Conservation (phyloP, 1,284 basidiomycete species). For the Microbotryum lychnidis-dioicae region DNA sequence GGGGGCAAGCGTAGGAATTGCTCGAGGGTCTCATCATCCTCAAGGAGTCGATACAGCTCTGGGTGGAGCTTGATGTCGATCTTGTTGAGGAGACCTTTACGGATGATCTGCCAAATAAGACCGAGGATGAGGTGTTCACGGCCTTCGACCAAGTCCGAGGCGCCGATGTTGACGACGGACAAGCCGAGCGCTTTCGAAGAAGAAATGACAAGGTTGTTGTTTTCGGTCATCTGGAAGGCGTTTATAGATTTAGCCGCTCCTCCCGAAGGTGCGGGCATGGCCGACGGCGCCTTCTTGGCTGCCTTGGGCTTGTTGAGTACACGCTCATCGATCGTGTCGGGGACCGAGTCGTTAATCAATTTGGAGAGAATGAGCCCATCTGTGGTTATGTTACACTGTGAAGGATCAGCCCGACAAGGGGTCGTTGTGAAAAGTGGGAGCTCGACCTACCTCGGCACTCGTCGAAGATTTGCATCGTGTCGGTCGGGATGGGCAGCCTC, state of each 20-base stretch:
- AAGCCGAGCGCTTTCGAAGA: slow-evolving; percentile 97
- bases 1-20: slow-evolving; percentile 88
- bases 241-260: slow-evolving; percentile 53
- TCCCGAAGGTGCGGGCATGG: slow-evolving; percentile 25
- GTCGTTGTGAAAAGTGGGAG: neutral
- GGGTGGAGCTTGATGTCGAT: slow-evolving; percentile 98
- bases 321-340: slow-evolving; percentile 97
- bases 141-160: slow-evolving; percentile 84
- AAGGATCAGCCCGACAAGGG: too few relatives aligned
- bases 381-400: slow-evolving; percentile 16
- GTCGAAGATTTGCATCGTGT: slow-evolving; percentile 98
- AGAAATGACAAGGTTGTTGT: slow-evolving; percentile 99
- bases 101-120: slow-evolving; percentile 97
- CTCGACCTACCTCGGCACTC: slow-evolving; percentile 59
- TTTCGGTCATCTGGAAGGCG: slow-evolving; percentile 97
- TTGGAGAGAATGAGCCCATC: slow-evolving; percentile 95
- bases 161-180: slow-evolving; percentile 96
- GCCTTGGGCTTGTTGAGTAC: slow-evolving; percentile 85
- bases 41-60: slow-evolving; percentile 87
- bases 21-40: slow-evolving; percentile 93
- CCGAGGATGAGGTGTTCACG: slow-evolving; percentile 97
- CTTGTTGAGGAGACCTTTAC: slow-evolving; percentile 82
- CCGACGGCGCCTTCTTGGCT: slow-evolving; percentile 24
- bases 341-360: slow-evolving; percentile 97
- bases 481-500: slow-evolving; percentile 86